A percentile compares a stretch with the other conserved stretches of the same genome.
phyloP scores from a whole-genome alignment of 805 yeast genomes.

The Saccharomyces kudriavzevii region DNA sequence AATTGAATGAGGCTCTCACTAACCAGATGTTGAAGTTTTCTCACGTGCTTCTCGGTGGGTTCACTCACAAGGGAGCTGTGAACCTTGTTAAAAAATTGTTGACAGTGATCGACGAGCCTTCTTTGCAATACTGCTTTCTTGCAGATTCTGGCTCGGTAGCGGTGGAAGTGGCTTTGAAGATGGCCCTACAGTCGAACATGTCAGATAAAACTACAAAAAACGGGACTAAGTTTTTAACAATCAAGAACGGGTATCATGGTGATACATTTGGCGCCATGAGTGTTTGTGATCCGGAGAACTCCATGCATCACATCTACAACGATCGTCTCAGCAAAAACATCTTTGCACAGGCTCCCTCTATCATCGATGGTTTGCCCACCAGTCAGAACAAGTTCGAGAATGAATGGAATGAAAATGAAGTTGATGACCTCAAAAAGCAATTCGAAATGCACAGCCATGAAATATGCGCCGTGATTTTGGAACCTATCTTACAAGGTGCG shows the following conservation, averaged over 20 bases:
- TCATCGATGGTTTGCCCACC: constrained; percentile 11
- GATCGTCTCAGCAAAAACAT: constrained; percentile 24
- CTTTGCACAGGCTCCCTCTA: constrained; percentile 24
- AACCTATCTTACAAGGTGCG: constrained; percentile 35
- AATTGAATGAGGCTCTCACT: constrained; percentile 25
- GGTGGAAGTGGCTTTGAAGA: constrained; percentile 35
- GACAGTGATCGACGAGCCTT: constrained; percentile 22
- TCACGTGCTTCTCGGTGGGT: constrained; percentile 26
- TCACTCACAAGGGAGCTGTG: constrained; percentile 28
- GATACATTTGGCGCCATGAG: constrained; percentile 35
- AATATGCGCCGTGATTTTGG: constrained; percentile 32
- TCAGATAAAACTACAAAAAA: constrained; percentile 20
- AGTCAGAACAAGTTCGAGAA: constrained; percentile 4
- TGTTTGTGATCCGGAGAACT: constrained; percentile 30
- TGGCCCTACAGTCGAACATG: constrained; percentile 30
- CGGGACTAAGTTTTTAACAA: constrained; percentile 24
- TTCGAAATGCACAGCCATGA: constrained; percentile 25
- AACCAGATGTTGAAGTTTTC: constrained; percentile 28
- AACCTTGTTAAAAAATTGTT: constrained; percentile 26
- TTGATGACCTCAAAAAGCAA: constrained; percentile 22
- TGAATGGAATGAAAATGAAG: constrained; percentile 21
- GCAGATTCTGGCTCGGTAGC: constrained; percentile 30
- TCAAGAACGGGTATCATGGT: constrained; percentile 34
- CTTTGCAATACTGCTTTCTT: constrained; percentile 16
- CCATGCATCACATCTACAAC: constrained; percentile 30